phyloP scores from a whole-genome alignment of 768 basidiomycete species.

The Ephemerocybe angulata region DNA sequence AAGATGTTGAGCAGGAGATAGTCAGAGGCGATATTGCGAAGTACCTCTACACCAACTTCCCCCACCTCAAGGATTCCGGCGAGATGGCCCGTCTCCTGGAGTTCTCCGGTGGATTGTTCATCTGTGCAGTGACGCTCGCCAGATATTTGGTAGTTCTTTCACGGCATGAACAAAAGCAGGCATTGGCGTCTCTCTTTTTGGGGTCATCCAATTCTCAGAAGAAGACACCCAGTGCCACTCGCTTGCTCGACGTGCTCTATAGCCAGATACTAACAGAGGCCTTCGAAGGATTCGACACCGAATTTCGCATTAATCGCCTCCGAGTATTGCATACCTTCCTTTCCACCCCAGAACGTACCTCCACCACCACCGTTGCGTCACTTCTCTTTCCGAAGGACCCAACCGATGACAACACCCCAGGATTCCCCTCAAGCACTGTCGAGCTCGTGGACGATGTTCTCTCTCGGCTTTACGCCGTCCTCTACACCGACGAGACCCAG shows the following conservation, averaged over 20 bases:
- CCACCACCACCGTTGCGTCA: constrained; percentile 12
- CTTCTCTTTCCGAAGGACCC: constrained; percentile 4
- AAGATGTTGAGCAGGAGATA: background rate
- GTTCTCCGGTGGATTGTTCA: constrained; percentile 22
- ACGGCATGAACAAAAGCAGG: too few species aligned
- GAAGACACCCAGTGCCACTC: background rate
- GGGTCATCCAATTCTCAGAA: too few species aligned
- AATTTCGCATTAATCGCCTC: constrained; percentile 7
- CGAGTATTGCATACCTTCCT: constrained; percentile 20
- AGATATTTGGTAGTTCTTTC: constrained; percentile 10
- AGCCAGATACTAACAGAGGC: constrained; percentile 13
- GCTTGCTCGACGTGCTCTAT: constrained; percentile 14
- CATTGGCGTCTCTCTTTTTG: too few species aligned
- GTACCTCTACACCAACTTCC: constrained; percentile 1
- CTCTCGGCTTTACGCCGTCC: background rate
- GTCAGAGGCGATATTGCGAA: background rate
- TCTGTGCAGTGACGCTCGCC: constrained; percentile 25
- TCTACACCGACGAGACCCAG: background rate
- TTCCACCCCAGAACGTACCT: constrained; percentile 16
- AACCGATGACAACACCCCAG: background rate
- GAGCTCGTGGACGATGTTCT: constrained; percentile 3
- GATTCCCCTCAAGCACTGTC: background rate
- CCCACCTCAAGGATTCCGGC: background rate
- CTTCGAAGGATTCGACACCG: constrained; percentile 10
- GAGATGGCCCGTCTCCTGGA: constrained; percentile 12